Conservation (phyloP, 352 stramenopile genomes). For the Globisporangium emineosum region DNA sequence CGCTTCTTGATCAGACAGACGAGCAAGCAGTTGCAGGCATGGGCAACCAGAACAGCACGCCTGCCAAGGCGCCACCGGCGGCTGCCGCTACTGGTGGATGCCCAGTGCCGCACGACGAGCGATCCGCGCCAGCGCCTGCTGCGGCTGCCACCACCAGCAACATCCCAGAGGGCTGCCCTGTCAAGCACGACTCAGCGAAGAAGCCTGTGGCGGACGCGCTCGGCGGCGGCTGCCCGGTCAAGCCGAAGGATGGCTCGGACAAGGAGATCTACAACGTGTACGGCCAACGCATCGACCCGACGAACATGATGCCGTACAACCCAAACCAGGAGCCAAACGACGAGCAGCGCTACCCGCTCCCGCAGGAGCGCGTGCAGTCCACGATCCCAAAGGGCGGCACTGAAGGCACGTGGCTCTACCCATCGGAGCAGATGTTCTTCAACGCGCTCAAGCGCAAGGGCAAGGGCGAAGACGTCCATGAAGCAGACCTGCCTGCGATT, state of each 20-base stretch:
- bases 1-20: constrained; percentile 2
- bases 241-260: constrained; percentile 19
- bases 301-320: constrained; percentile 98
- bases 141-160: constrained; percentile 13
- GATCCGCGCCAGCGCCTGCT: constrained; percentile 10
- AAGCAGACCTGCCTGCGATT: constrained; percentile 92
- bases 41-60: constrained; percentile 65
- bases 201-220: constrained; percentile 22
- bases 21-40: constrained; percentile 34
- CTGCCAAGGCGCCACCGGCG: constrained; percentile 14
- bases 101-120: constrained; percentile 49
- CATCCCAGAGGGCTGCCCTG: constrained; percentile 54
- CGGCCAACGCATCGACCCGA: constrained; percentile 94
- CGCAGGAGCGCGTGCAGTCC: constrained; percentile 91
- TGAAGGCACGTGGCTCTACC: constrained; percentile 97
- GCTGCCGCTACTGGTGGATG: constrained; percentile 25
- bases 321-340: constrained; percentile 93
- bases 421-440: constrained; percentile 99
- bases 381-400: constrained; percentile 96
- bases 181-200: constrained; percentile 55
- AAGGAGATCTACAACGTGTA: constrained; percentile 97
- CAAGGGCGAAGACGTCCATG: constrained; percentile 96
- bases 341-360: constrained; percentile 88
- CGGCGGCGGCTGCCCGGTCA: constrained; percentile 52
- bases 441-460: constrained; percentile 97